phyloP scores from a whole-genome alignment of 257 asterid genomes.

The Leonotis leonurus region DNA sequence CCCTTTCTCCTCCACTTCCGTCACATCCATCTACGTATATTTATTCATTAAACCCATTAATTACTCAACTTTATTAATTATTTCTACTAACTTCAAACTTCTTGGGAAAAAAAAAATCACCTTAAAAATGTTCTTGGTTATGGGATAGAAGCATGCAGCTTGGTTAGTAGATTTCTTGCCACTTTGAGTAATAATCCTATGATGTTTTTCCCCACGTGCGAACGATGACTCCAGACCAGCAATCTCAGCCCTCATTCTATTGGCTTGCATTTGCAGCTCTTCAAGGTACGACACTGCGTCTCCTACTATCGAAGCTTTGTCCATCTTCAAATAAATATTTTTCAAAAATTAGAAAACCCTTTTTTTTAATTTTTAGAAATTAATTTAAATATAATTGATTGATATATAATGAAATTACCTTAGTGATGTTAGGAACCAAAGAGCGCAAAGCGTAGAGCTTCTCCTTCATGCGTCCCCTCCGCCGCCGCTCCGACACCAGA shows the following conservation, averaged over 20 bases:
- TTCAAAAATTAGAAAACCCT: no score
- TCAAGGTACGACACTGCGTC: conserved; percentile 64
- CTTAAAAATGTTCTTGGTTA: conserved; percentile 48
- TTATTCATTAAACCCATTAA: no score
- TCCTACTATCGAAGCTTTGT: conserved; percentile 77
- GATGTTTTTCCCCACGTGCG: conserved; percentile 15
- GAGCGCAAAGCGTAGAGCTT: conserved; percentile 73
- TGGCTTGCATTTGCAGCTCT: conserved; percentile 54
- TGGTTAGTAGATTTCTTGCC: conserved; percentile 9
- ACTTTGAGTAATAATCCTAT: conserved; percentile 9
- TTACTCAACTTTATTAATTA: no score
- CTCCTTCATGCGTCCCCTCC: conserved; percentile 91
- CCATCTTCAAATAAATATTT: conserved; percentile 34
- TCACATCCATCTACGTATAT: conserved; percentile 52
- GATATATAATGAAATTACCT: conserved; percentile 22
- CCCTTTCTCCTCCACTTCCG: conserved; percentile 48
- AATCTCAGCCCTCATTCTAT: conserved; percentile 52
- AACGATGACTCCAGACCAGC: conserved; percentile 27
- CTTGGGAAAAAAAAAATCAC: conserved; percentile 25
- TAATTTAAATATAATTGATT: no score
- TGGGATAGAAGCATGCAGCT: conserved; percentile 16
- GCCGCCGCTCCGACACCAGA: conserved; percentile 54
- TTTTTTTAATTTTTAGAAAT: no score
- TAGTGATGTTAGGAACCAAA: conserved; percentile 75
- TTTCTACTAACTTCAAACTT: neutral